Conservation (phyloP, 768 basidiomycete species). For the Serendipita sp. region DNA sequence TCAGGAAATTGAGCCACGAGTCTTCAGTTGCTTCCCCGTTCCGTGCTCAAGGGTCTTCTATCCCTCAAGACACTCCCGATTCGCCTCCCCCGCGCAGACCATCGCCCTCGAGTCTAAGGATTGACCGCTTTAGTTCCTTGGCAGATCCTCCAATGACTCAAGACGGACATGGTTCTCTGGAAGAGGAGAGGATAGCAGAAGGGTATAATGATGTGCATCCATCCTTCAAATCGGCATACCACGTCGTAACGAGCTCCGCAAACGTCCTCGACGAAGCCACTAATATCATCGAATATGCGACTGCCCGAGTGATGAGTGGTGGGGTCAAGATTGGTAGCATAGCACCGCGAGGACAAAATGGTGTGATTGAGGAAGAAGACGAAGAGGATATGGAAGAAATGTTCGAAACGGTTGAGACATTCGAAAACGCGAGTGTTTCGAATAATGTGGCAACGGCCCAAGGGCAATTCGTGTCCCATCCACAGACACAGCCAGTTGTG, state of each 20-base stretch:
- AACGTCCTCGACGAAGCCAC: not conserved
- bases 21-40: too few relatives aligned
- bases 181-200: not conserved
- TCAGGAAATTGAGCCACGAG: not conserved
- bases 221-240: not conserved
- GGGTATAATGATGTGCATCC: not conserved
- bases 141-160: not conserved
- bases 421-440: not conserved
- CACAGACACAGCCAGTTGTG: not conserved
- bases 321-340: conserved; percentile 6
- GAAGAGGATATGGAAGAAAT: not conserved
- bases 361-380: not conserved
- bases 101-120: not conserved
- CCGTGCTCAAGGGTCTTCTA: not conserved
- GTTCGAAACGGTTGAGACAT: not conserved
- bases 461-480: too few relatives aligned
- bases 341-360: not conserved
- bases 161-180: not conserved
- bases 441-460: too few relatives aligned
- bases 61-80: not conserved
- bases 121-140: not conserved
- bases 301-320: conserved; percentile 3
- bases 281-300: conserved; percentile 1
- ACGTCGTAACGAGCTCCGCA: not conserved
- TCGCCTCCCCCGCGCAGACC: not conserved